Conservation (phyloP, 768 basidiomycete genomes). For the Boletus fagicola region DNA sequence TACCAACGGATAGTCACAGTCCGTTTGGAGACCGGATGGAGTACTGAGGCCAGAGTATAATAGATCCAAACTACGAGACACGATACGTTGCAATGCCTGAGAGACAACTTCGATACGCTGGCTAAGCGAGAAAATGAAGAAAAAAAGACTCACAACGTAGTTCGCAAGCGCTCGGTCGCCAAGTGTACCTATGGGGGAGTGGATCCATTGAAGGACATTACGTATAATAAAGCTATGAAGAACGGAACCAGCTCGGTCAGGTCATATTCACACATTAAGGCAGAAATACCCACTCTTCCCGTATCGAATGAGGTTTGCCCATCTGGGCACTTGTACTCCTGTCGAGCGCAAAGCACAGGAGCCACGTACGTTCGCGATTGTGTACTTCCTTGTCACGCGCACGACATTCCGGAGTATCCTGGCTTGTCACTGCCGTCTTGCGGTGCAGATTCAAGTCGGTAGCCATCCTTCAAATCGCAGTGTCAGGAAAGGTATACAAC, state of each 20-base stretch:
- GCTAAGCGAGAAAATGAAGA: neutral
- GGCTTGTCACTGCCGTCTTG: conserved; percentile 59
- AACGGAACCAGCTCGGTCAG: neutral
- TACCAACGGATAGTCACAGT: conserved; percentile 82
- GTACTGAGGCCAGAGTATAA: conserved; percentile 81
- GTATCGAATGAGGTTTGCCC: conserved; percentile 92
- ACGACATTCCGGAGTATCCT: conserved; percentile 75
- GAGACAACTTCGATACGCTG: neutral
- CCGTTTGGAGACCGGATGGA: conserved; percentile 76
- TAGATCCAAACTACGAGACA: conserved; percentile 86
- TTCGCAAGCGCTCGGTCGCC: conserved; percentile 69
- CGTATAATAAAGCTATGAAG: conserved; percentile 77
- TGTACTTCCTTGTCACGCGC: conserved; percentile 82
- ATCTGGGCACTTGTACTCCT: conserved; percentile 91
- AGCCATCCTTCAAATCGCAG: conserved; percentile 64
- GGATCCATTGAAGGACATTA: conserved; percentile 73
- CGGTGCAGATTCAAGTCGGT: conserved; percentile 95
- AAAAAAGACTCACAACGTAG: conserved; percentile 58
- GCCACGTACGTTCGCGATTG: conserved; percentile 95
- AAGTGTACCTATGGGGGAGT: conserved; percentile 57
- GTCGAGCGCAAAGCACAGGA: conserved; percentile 83
- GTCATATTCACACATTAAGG: neutral
- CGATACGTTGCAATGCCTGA: conserved; percentile 84
- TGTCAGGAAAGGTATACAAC: conserved; percentile 10
- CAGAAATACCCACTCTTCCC: conserved; percentile 75